Conservation (phyloP, 257 asterid species). For the Solanum dulcamara region DNA sequence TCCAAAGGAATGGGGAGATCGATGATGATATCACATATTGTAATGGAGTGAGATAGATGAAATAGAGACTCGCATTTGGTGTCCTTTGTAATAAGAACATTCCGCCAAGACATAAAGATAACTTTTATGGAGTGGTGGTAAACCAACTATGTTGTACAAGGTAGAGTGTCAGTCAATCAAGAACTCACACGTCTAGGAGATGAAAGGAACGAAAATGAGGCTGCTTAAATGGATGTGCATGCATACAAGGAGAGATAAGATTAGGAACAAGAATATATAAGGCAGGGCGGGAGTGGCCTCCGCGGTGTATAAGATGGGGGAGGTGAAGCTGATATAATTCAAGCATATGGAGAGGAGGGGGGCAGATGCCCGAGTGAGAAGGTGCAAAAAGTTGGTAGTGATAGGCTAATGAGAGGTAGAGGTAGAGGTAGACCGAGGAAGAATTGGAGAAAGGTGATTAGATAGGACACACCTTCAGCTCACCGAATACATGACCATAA, state of each 20-base stretch:
- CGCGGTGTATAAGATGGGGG: not conserved
- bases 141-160: not conserved
- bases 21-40: not conserved
- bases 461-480: not conserved
- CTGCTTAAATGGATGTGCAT: not conserved
- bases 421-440: not conserved
- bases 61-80: not conserved
- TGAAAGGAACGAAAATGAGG: not conserved
- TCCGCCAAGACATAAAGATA: not conserved
- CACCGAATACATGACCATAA: not conserved
- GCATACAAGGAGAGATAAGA: not conserved
- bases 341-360: not conserved
- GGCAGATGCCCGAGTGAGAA: not conserved
- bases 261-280: not conserved
- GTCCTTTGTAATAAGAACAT: not conserved
- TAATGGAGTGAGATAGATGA: not conserved
- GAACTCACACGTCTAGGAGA: not conserved
- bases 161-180: not conserved
- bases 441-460: not conserved
- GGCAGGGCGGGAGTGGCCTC: not conserved
- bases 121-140: not conserved
- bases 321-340: not conserved
- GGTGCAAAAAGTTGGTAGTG: not conserved
- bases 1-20: not conserved
- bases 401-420: not conserved